Percentiles rank a stretch among this genome's conserved stretches.
Evolutionary conservation across 495 filamentous ascomycete genomes (phyloP).

Genomic region (Trichoderma reesei): DNA sequence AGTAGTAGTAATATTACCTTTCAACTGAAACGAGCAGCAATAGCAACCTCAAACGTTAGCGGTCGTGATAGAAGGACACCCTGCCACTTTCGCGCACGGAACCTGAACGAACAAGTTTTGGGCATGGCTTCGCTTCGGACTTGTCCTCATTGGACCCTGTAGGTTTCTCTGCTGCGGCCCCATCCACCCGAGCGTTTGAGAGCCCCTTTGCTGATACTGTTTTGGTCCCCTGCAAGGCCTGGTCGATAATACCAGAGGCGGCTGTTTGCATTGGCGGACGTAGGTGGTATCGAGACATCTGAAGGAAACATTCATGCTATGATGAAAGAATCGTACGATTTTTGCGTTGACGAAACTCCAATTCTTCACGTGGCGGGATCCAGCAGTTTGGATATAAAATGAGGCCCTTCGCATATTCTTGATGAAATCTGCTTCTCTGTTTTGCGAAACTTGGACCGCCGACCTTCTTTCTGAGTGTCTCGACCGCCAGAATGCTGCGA

Average conservation of each 20-base stretch:
- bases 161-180: not conserved
- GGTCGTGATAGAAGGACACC: not conserved
- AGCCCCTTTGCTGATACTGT: not conserved
- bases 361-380: not conserved
- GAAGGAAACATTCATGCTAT: conserved; percentile 2
- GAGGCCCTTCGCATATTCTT: not conserved
- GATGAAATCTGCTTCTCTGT: not conserved
- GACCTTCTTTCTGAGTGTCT: not conserved
- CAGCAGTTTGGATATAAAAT: not conserved
- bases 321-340: conserved; percentile 9
- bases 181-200: not conserved
- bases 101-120: too few species aligned
- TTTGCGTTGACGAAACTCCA: not conserved
- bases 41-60: not conserved
- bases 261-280: not conserved
- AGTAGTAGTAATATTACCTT: too few species aligned
- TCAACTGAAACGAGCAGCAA: conserved; percentile 2
- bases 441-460: not conserved
- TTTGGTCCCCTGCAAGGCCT: not conserved
- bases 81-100: not conserved
- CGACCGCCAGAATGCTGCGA: too few species aligned
- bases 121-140: too few species aligned
- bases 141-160: too few species aligned
- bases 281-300: not conserved
- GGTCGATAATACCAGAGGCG: not conserved